These are phyloP conservation scores for Kipferlia bialata DNA, from an alignment of 78 protist genomes.

Conservation along the genomic window DNA sequence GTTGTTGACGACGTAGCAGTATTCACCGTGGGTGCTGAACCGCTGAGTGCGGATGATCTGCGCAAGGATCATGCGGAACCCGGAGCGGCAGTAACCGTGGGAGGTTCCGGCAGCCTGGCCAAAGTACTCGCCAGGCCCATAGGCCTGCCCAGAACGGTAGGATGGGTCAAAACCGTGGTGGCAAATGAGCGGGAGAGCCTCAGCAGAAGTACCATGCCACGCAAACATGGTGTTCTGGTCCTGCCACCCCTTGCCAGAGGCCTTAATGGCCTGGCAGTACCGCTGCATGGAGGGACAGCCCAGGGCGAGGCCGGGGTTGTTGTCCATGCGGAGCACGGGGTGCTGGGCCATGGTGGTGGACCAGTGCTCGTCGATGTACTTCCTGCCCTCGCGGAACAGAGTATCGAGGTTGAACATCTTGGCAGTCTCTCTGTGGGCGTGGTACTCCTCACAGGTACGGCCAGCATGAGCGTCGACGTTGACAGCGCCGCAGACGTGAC, in stretches of 20 bases:
- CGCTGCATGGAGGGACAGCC: not conserved
- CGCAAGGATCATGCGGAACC: not conserved
- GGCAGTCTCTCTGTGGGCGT: too few relatives aligned
- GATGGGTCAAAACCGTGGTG: not conserved
- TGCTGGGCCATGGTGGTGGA: too few relatives aligned
- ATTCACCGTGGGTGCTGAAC: not conserved
- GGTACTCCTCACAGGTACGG: too few relatives aligned
- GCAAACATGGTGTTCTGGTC: not conserved
- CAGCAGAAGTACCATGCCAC: conserved; percentile 1
- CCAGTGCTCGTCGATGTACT: too few relatives aligned
- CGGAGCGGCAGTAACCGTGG: not conserved
- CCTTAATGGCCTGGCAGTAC: not conserved
- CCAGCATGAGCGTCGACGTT: too few relatives aligned
- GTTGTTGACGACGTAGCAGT: not conserved
- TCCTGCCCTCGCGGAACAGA: too few relatives aligned
- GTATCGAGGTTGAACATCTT: too few relatives aligned
- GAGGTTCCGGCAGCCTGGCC: not conserved
- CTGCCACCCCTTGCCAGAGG: not conserved
- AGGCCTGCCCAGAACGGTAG: not conserved
- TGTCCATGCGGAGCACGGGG: too few relatives aligned
- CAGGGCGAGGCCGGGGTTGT: not conserved
- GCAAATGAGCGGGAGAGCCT: not conserved
- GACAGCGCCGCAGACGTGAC: too few relatives aligned
- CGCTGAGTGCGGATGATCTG: not conserved
- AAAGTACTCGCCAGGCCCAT: conserved; percentile 13